Conservation (phyloP, 768 basidiomycete genomes). For the Rhodotorula paludigena region DNA sequence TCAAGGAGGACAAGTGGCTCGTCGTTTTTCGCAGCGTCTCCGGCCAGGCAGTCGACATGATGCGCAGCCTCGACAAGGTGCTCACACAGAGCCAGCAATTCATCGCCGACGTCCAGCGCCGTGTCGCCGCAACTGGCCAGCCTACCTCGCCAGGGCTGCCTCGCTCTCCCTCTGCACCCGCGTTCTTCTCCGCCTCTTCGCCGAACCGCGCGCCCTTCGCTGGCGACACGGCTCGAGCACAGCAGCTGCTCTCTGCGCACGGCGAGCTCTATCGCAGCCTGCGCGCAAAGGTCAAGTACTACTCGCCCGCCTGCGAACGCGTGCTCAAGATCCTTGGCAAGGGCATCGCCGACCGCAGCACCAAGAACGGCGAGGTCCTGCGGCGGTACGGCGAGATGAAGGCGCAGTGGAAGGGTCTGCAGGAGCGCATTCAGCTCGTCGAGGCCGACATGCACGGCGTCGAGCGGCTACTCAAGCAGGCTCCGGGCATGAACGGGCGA, state of each 20-base stretch:
- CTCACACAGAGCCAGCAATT: slow-evolving; percentile 51
- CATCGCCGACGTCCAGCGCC: slow-evolving; percentile 57
- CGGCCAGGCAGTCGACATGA: slow-evolving; percentile 96
- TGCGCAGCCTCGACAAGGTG: slow-evolving; percentile 89
- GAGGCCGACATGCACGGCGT: slow-evolving; percentile 64
- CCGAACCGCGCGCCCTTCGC: slow-evolving; percentile 61
- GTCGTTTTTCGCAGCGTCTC: slow-evolving; percentile 89
- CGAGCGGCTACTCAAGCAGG: slow-evolving; percentile 17
- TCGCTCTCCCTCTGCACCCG: slow-evolving; percentile 39
- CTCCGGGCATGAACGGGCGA: not conserved
- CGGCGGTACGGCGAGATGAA: slow-evolving; percentile 83
- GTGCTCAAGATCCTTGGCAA: slow-evolving; percentile 90
- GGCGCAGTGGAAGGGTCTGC: slow-evolving; percentile 73
- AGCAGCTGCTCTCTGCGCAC: slow-evolving; percentile 18
- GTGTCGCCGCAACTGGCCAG: not conserved
- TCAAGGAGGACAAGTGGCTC: slow-evolving; percentile 93
- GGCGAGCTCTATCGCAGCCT: slow-evolving; percentile 33
- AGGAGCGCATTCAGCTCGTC: slow-evolving; percentile 71
- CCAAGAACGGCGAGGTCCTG: slow-evolving; percentile 93
- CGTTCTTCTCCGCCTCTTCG: slow-evolving; percentile 40
- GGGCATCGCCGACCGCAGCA: slow-evolving; percentile 84
- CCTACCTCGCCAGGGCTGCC: slow-evolving; percentile 46
- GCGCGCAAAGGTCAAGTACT: slow-evolving; percentile 59
- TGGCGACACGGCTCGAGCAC: slow-evolving; percentile 73
- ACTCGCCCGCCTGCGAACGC: slow-evolving; percentile 87